Conservation (phyloP, 1,284 basidiomycete species). For the Neotropicomus parvogracilis region DNA sequence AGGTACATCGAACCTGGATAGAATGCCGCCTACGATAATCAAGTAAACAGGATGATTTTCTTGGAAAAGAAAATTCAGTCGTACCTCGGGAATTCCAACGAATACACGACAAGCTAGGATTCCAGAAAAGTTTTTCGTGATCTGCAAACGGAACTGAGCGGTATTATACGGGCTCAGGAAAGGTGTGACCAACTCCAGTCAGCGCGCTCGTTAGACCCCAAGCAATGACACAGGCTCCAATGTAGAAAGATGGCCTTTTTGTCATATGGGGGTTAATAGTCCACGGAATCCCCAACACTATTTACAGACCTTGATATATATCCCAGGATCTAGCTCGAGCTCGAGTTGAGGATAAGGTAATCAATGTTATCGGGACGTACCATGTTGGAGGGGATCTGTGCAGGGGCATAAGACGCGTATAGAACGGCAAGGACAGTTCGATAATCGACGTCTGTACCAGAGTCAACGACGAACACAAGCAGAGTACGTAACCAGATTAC, state of each 20-base stretch:
- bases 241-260: constrained; percentile 57
- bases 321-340: constrained; percentile 44
- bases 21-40: constrained; percentile 47
- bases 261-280: neutral
- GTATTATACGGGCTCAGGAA: too few relatives aligned
- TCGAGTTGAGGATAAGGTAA: neutral
- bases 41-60: neutral
- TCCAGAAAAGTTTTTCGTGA: constrained; percentile 52
- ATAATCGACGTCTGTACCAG: constrained; percentile 53
- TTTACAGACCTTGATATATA: constrained; percentile 43
- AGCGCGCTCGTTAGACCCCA: constrained; percentile 63
- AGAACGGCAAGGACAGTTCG: constrained; percentile 55
- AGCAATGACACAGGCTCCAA: constrained; percentile 52
- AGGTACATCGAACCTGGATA: constrained; percentile 63
- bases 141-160: constrained; percentile 31
- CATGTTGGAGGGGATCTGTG: constrained; percentile 67
- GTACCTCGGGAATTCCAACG: constrained; percentile 59
- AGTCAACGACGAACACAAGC: neutral
- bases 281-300: neutral
- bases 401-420: constrained; percentile 58
- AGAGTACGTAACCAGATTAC: constrained; percentile 24
- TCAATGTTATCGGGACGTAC: constrained; percentile 29
- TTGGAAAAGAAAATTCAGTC: neutral
- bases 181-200: constrained; percentile 47
- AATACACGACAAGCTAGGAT: constrained; percentile 58